Conservation (phyloP, 1,284 basidiomycete species). For the Cutaneotrichosporon sp. region DNA sequence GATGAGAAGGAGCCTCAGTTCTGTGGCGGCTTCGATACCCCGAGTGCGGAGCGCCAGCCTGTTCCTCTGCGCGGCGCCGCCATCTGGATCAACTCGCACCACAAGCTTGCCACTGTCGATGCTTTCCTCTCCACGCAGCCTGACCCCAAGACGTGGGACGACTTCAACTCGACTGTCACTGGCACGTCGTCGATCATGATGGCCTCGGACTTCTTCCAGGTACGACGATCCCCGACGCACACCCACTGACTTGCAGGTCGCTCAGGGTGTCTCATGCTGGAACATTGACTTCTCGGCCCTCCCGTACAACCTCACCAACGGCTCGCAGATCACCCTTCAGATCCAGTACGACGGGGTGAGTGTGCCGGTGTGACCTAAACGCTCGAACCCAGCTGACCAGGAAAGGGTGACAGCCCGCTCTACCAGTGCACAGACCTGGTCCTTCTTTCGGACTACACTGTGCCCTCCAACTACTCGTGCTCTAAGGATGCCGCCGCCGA, state of each 20-base stretch:
- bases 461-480: constrained; percentile 58
- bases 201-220: constrained; percentile 60
- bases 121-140: constrained; percentile 59
- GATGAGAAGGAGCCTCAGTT: constrained; percentile 61
- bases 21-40: constrained; percentile 52
- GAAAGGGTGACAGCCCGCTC: constrained; percentile 65
- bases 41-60: constrained; percentile 58
- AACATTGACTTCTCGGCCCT: constrained; percentile 60
- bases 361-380: constrained; percentile 8
- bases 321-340: constrained; percentile 43
- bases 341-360: constrained; percentile 39
- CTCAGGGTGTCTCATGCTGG: constrained; percentile 64
- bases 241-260: constrained; percentile 28
- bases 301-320: constrained; percentile 58
- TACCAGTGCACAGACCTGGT: constrained; percentile 77
- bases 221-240: constrained; percentile 25
- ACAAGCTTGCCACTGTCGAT: constrained; percentile 55
- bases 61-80: constrained; percentile 65
- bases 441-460: constrained; percentile 59
- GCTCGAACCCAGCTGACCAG: constrained; percentile 32
- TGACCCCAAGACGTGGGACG: constrained; percentile 62
- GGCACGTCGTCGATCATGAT: constrained; percentile 38
- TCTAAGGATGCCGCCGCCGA: constrained; percentile 24
- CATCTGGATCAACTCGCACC: constrained; percentile 43
- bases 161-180: constrained; percentile 61